These are phyloP conservation scores for Chrysoporthe deuterocubensis DNA, from an alignment of 2,329 filamentous ascomycete species.

Conservation along the genomic window DNA sequence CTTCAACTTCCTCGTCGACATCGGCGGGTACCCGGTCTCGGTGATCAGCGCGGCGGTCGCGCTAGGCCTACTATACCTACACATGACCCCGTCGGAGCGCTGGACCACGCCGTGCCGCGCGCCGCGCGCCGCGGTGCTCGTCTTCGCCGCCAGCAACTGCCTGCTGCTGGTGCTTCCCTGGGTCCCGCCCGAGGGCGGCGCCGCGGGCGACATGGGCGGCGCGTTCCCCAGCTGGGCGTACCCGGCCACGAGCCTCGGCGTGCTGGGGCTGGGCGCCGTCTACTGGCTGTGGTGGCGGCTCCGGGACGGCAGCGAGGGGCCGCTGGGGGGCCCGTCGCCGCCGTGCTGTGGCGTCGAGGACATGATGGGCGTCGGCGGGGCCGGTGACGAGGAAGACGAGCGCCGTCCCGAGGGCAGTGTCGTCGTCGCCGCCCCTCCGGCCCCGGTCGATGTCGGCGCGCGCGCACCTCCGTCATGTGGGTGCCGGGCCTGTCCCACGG, in stretches of 20 bases:
- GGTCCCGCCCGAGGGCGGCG: slow-evolving; percentile 38
- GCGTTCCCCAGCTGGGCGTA: slow-evolving; percentile 43
- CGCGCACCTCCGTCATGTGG: slow-evolving; percentile 13
- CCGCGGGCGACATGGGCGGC: slow-evolving; percentile 30
- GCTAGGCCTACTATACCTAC: slow-evolving; percentile 40
- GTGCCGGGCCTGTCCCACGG: slow-evolving; percentile 15
- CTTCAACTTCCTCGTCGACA: slow-evolving; percentile 45
- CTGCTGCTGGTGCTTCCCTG: slow-evolving; percentile 42
- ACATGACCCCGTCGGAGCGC: slow-evolving; percentile 34
- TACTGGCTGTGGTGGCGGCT: slow-evolving; percentile 43
- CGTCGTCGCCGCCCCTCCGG: neutral
- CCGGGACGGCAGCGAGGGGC: neutral
- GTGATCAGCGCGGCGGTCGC: slow-evolving; percentile 41
- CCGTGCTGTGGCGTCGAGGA: slow-evolving; percentile 3
- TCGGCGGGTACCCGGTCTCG: slow-evolving; percentile 44
- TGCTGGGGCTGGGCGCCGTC: slow-evolving; percentile 39
- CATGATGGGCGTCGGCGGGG: neutral
- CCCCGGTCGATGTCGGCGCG: neutral
- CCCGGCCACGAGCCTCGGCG: slow-evolving; percentile 40
- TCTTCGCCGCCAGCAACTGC: slow-evolving; percentile 40
- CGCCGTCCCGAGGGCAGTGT: slow-evolving; percentile 8
- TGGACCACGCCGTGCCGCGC: slow-evolving; percentile 40
- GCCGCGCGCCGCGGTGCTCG: slow-evolving; percentile 34
- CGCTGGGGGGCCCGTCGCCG: neutral
- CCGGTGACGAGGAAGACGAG: neutral